A percentile compares a stretch with the other conserved stretches of the same genome.
phyloP scores from a whole-genome alignment of 2,329 filamentous ascomycete species.

The Penicillium polonicum region DNA sequence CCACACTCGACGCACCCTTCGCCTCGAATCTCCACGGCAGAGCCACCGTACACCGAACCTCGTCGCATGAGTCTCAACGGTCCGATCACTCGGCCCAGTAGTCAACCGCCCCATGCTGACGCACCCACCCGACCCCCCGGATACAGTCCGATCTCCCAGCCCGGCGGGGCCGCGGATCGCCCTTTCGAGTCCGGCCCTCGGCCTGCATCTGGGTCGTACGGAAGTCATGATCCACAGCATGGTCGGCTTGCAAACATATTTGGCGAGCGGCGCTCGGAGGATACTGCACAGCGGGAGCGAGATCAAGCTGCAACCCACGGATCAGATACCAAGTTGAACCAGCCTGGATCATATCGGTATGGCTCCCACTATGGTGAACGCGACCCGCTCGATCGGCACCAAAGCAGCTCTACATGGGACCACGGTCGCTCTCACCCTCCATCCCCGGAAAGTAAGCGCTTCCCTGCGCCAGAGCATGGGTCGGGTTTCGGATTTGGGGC shows the following conservation, averaged over 20 bases:
- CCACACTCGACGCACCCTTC: constrained; percentile 36
- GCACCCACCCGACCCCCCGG: constrained; percentile 31
- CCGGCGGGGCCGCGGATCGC: constrained; percentile 27
- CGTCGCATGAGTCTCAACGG: constrained; percentile 47
- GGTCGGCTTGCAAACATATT: constrained; percentile 35
- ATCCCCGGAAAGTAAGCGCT: constrained; percentile 41
- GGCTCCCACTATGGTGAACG: constrained; percentile 35
- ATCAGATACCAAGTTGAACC: constrained; percentile 30
- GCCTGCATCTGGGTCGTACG: constrained; percentile 29
- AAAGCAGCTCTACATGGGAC: constrained; percentile 36
- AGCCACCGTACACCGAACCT: constrained; percentile 34
- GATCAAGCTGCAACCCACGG: constrained; percentile 33
- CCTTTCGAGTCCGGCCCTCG: constrained; percentile 26
- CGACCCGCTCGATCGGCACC: constrained; percentile 31
- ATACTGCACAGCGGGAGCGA: constrained; percentile 36
- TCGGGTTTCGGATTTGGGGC: constrained; percentile 41
- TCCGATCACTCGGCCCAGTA: constrained; percentile 45
- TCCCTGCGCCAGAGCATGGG: constrained; percentile 31
- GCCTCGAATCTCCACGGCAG: constrained; percentile 35
- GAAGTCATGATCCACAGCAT: constrained; percentile 33
- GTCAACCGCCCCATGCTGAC: constrained; percentile 42
- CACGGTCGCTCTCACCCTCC: constrained; percentile 37
- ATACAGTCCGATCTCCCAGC: constrained; percentile 38
- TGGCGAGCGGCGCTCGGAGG: constrained; percentile 38
- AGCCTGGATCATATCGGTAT: constrained; percentile 29